These are phyloP conservation scores for Aspergillus nidulans DNA, from an alignment of 495 filamentous ascomycete genomes.

Conservation along the genomic window DNA sequence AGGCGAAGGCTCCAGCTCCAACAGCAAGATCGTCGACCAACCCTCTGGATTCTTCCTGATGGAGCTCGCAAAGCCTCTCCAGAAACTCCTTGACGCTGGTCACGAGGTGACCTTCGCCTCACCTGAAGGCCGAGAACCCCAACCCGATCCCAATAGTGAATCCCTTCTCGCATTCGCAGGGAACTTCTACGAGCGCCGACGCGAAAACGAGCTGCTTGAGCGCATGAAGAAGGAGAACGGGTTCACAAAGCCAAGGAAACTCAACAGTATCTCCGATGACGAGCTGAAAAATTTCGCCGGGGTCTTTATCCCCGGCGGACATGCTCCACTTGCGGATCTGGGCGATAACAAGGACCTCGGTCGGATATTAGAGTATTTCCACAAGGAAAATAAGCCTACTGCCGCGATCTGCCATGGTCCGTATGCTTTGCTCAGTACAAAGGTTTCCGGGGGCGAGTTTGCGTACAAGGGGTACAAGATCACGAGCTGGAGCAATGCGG, in stretches of 20 bases:
- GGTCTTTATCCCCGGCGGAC: constrained; percentile 40
- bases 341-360: constrained; percentile 35
- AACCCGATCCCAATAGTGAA: constrained; percentile 35
- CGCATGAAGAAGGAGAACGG: constrained; percentile 38
- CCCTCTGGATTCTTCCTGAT: constrained; percentile 42
- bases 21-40: constrained; percentile 28
- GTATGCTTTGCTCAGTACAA: constrained; percentile 37
- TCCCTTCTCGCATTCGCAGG: constrained; percentile 31
- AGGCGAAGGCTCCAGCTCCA: constrained; percentile 18
- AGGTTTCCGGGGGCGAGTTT: constrained; percentile 26
- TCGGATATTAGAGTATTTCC: constrained; percentile 33
- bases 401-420: constrained; percentile 42
- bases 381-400: constrained; percentile 31
- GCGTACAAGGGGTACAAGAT: constrained; percentile 33
- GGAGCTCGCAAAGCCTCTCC: constrained; percentile 40
- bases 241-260: background rate
- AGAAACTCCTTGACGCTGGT: constrained; percentile 31
- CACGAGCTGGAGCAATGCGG: constrained; percentile 29
- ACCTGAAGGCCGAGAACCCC: constrained; percentile 29
- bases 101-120: constrained; percentile 39
- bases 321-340: constrained; percentile 36
- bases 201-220: constrained; percentile 32
- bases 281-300: constrained; percentile 31
- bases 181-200: constrained; percentile 38
- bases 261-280: constrained; percentile 9